Percentiles rank a stretch among this genome's conserved stretches.
Conservation (phyloP, 1,284 basidiomycete species). For the Nidula niveotomentosa region DNA sequence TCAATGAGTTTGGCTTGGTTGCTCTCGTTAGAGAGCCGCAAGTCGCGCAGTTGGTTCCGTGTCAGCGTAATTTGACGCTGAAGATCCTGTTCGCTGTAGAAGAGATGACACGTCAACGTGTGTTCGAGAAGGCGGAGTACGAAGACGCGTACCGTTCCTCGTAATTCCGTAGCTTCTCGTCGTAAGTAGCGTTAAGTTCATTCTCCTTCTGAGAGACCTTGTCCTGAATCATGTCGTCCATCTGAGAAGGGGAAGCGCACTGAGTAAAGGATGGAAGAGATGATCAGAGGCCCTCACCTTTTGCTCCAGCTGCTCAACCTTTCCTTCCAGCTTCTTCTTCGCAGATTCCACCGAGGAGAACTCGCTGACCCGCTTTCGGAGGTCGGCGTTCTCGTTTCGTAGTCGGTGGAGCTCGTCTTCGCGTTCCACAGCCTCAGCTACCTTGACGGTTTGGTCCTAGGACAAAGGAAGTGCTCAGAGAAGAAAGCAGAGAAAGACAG, state of each 20-base stretch:
- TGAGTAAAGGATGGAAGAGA: not conserved
- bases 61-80: slow-evolving; percentile 84
- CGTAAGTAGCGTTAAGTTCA: slow-evolving; percentile 94
- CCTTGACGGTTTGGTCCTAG: slow-evolving; percentile 87
- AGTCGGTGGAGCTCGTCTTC: slow-evolving; percentile 72
- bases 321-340: slow-evolving; percentile 74
- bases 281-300: slow-evolving; percentile 52
- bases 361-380: slow-evolving; percentile 73
- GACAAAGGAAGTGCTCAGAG: not conserved
- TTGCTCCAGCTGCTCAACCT: slow-evolving; percentile 78
- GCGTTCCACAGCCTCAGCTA: slow-evolving; percentile 76
- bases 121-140: not conserved
- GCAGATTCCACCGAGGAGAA: slow-evolving; percentile 66
- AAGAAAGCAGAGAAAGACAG: not conserved
- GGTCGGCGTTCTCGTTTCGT: slow-evolving; percentile 77
- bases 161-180: slow-evolving; percentile 93
- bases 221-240: slow-evolving; percentile 89
- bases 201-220: slow-evolving; percentile 90
- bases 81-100: slow-evolving; percentile 82
- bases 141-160: slow-evolving; percentile 73
- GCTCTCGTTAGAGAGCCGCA: slow-evolving; percentile 88
- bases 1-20: slow-evolving; percentile 91
- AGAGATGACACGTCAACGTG: not conserved
- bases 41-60: slow-evolving; percentile 86
- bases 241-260: slow-evolving; percentile 41